Percentiles rank a stretch among this genome's conserved stretches.
phyloP scores from a whole-genome alignment of 495 filamentous ascomycete species.

The Elaphomyces granulatus region DNA sequence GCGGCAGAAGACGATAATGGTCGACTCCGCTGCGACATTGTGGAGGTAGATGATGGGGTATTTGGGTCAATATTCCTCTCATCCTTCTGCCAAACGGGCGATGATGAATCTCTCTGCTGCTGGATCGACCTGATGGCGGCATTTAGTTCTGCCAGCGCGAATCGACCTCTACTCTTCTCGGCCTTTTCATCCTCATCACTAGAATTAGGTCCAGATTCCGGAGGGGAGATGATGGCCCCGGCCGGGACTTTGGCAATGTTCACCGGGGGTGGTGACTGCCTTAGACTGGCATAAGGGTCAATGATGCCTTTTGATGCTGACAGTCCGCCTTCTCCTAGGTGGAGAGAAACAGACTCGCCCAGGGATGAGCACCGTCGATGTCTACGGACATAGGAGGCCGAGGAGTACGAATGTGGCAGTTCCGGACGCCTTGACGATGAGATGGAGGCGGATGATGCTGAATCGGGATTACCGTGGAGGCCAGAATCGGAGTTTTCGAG shows the following conservation, averaged over 20 bases:
- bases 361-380: constrained; percentile 51
- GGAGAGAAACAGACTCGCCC: constrained; percentile 22
- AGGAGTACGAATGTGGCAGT: constrained; percentile 62
- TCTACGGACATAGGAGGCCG: constrained; percentile 56
- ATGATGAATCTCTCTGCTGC: constrained; percentile 38
- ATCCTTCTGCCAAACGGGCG: constrained; percentile 26
- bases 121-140: constrained; percentile 70
- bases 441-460: background rate
- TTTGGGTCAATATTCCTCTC: constrained; percentile 23
- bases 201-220: constrained; percentile 61
- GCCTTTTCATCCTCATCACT: constrained; percentile 69
- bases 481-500: constrained; percentile 44
- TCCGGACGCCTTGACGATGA: constrained; percentile 27
- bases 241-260: constrained; percentile 58
- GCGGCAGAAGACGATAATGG: constrained; percentile 17
- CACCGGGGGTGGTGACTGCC: constrained; percentile 66
- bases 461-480: constrained; percentile 19
- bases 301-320: constrained; percentile 27
- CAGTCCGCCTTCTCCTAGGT: constrained; percentile 6
- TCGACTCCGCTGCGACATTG: constrained; percentile 1
- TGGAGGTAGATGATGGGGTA: constrained; percentile 12
- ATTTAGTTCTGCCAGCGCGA: constrained; percentile 63
- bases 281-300: constrained; percentile 43
- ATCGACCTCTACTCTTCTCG: constrained; percentile 37
- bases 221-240: constrained; percentile 74